These are phyloP conservation scores for Lagerstroemia speciosa DNA, from an alignment of 345 rosid species.

Conservation along the genomic window DNA sequence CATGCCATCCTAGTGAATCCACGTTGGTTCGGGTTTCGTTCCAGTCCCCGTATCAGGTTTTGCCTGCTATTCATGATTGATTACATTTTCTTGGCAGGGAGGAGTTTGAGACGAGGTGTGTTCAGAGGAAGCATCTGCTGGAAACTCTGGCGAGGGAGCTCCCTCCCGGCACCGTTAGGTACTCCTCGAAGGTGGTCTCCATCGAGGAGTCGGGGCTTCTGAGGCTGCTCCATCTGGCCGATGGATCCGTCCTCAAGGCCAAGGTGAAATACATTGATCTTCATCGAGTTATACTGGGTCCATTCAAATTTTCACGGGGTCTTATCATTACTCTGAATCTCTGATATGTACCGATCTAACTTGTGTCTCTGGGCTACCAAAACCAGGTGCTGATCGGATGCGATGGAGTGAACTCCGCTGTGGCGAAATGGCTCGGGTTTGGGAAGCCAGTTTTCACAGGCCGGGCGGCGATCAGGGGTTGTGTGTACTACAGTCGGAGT, in stretches of 20 bases:
- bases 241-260: constrained; percentile 28
- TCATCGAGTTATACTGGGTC: too few species aligned
- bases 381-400: constrained; percentile 58
- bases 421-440: constrained; percentile 60
- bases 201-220: constrained; percentile 41
- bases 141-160: constrained; percentile 47
- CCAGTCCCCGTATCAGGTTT: neutral
- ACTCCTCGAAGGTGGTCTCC: constrained; percentile 54
- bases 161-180: constrained; percentile 53
- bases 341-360: neutral
- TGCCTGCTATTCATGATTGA: neutral
- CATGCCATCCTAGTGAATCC: too few species aligned
- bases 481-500: constrained; percentile 19
- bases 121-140: constrained; percentile 38
- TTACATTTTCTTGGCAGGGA: neutral
- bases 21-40: too few species aligned
- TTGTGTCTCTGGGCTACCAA: neutral
- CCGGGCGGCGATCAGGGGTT: constrained; percentile 39
- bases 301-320: too few species aligned
- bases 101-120: constrained; percentile 41
- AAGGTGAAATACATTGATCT: constrained; percentile 1
- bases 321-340: too few species aligned
- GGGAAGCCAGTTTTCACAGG: constrained; percentile 27
- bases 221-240: constrained; percentile 48
- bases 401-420: constrained; percentile 62